Percentiles rank a stretch among this genome's conserved stretches.
Evolutionary conservation across 768 basidiomycete genomes (phyloP).

Genomic region (Boletus coccyginus): DNA sequence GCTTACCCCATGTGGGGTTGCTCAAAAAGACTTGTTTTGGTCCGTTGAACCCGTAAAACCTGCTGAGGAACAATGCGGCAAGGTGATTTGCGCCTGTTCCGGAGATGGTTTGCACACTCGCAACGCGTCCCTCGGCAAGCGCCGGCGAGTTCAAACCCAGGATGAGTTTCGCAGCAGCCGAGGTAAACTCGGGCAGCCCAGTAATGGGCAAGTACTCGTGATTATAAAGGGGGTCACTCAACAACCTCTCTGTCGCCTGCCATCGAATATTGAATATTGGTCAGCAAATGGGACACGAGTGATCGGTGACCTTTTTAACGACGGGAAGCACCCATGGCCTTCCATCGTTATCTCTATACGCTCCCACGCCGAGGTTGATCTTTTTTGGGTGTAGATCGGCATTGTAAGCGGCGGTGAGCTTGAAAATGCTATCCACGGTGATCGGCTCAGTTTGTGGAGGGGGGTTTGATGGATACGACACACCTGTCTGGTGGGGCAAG

Average conservation of each 20-base stretch:
- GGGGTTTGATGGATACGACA: conserved; percentile 6
- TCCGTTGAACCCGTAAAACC: conserved; percentile 70
- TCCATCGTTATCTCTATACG: conserved; percentile 83
- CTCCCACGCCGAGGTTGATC: conserved; percentile 91
- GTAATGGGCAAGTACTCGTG: conserved; percentile 94
- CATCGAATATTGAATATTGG: not conserved
- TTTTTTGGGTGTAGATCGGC: conserved; percentile 72
- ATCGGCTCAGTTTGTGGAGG: conserved; percentile 2
- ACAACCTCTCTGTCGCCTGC: conserved; percentile 70
- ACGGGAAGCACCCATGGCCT: conserved; percentile 94
- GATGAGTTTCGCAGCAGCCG: conserved; percentile 79
- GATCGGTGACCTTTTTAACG: conserved; percentile 66
- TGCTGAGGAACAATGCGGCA: conserved; percentile 80
- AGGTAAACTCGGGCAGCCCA: conserved; percentile 79
- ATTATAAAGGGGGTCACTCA: conserved; percentile 71
- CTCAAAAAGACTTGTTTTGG: conserved; percentile 77
- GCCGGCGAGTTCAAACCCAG: conserved; percentile 71
- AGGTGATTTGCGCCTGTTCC: conserved; percentile 97
- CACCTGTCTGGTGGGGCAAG: conserved; percentile 86
- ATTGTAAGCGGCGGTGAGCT: conserved; percentile 88
- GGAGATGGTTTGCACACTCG: conserved; percentile 89
- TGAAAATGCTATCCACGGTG: conserved; percentile 66
- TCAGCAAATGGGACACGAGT: not conserved
- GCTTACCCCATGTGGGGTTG: conserved; percentile 92
- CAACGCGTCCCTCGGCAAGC: conserved; percentile 66